A percentile compares a stretch with the other conserved stretches of the same genome.
These are phyloP conservation scores for Zalerion maritima DNA, from an alignment of 495 filamentous ascomycete genomes.

Conservation along the genomic window DNA sequence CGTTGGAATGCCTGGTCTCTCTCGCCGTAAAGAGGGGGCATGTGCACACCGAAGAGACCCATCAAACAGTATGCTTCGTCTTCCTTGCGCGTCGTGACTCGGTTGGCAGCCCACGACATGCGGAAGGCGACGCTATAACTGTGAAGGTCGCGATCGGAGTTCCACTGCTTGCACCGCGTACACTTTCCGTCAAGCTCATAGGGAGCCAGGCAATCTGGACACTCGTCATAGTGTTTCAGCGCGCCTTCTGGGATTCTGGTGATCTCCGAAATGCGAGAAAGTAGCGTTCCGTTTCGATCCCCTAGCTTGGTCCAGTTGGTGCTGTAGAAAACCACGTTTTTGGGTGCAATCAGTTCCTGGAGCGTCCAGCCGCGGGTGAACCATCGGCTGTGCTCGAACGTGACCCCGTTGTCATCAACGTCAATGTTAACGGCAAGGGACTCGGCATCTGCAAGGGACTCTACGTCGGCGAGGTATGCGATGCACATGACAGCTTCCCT, in stretches of 20 bases:
- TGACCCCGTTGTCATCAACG: no score
- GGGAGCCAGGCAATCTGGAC: no score
- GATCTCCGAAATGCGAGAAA: no score
- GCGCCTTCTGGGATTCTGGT: no score
- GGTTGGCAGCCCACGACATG: constrained; percentile 10
- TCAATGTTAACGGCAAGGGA: no score
- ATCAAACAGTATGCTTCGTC: constrained; percentile 16
- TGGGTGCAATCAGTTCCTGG: constrained; percentile 22
- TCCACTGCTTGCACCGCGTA: no score
- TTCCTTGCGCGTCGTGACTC: constrained; percentile 14
- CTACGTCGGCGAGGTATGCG: constrained; percentile 18
- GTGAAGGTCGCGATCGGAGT: no score
- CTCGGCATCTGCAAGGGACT: no score
- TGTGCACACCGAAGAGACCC: constrained; percentile 16
- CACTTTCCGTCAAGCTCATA: no score
- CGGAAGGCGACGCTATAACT: constrained; percentile 1
- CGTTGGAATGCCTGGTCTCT: constrained; percentile 11
- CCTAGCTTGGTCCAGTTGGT: constrained; percentile 1
- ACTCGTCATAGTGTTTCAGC: no score
- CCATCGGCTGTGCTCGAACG: no score
- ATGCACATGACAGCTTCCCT: constrained; percentile 12
- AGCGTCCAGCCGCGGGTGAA: constrained; percentile 23
- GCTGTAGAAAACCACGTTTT: constrained; percentile 8
- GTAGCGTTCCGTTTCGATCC: no score
- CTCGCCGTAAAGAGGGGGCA: constrained; percentile 18